Conservation (phyloP, 2,329 filamentous ascomycete genomes). For the Rhexocercosporidium sp. region DNA sequence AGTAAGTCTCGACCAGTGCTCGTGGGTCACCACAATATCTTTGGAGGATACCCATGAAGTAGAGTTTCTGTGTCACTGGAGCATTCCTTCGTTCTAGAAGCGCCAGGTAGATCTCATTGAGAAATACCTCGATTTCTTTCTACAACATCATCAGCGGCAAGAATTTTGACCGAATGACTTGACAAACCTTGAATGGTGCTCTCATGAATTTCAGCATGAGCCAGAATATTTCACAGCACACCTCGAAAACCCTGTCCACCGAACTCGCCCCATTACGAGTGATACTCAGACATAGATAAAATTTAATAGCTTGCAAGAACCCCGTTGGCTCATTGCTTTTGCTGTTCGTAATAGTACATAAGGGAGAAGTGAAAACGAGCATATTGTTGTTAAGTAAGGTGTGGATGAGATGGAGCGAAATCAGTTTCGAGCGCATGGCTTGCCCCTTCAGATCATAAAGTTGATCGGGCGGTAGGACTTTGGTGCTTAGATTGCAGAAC, state of each 20-base stretch:
- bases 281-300: slow-evolving; percentile 93
- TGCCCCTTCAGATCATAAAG: slow-evolving; percentile 91
- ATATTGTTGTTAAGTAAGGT: slow-evolving; percentile 95
- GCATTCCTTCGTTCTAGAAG: slow-evolving; percentile 88
- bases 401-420: slow-evolving; percentile 94
- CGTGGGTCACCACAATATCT: slow-evolving; percentile 84
- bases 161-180: neutral
- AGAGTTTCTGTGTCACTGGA: slow-evolving; percentile 87
- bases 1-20: slow-evolving; percentile 90
- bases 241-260: slow-evolving; percentile 89
- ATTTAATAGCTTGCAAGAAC: slow-evolving; percentile 94
- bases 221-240: slow-evolving; percentile 98
- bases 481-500: slow-evolving; percentile 97
- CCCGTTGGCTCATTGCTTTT: slow-evolving; percentile 86
- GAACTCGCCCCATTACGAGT: slow-evolving; percentile 95
- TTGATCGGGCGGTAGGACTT: slow-evolving; percentile 86
- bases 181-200: slow-evolving; percentile 82
- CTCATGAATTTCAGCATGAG: slow-evolving; percentile 94
- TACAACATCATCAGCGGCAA: slow-evolving; percentile 43
- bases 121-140: slow-evolving; percentile 97
- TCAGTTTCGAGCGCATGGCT: slow-evolving; percentile 95
- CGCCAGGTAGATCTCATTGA: slow-evolving; percentile 96
- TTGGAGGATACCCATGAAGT: slow-evolving; percentile 85
- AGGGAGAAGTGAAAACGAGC: slow-evolving; percentile 85
- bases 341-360: slow-evolving; percentile 91